Evolutionary conservation across 768 basidiomycete genomes (phyloP), one percentile per base, ranked within the genome.

Genomic region (Boletus reticulatus): DNA sequence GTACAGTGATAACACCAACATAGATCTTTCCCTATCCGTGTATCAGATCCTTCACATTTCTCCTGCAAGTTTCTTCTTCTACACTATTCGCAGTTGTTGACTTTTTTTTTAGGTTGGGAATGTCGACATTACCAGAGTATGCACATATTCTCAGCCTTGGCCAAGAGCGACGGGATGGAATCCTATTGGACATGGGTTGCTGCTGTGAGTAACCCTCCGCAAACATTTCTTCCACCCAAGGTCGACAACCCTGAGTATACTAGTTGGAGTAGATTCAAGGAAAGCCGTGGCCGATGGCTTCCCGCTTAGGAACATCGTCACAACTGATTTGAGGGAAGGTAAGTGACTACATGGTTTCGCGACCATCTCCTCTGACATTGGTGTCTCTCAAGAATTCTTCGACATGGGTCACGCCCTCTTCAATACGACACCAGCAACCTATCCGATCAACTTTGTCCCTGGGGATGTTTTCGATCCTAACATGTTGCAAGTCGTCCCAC

Each of bases 321-420:
- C 68, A 5, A 69, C 72, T 2, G 80, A 81, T 56, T 52, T 80
- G 14, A 60, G 60, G 17, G 50, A 70, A 48, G 76, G 80, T 74
- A 45, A 50, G 13, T 6, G 31, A 39, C 11, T 32, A 31, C 5
- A 6, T 22, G 14, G 4, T 41, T 16, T 51, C 20, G 6, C 16
- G 34, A 38, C 4, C 8, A 14, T 34, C 7, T 31, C 19, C 12
- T 17, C 24, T 13, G 4, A 39, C 1, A 4, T 16, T 50, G 6
- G 37, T 29, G 6, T 27, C 22, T 20, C 37, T 42, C 19, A 43
- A 86, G 85, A 69, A 3, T 87, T 82, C 56, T 82, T 81, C 79
- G 72, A 80, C 2, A 67, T 80, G 8, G 84, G 85, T 1, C 84
- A 88, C 53, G 75, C 79, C 31, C 73, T 89, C 17, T 89, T 87